Evolutionary conservation across 768 basidiomycete species (phyloP), one percentile per base, ranked within the genome.

Genomic region (Amanita fuliginea): DNA sequence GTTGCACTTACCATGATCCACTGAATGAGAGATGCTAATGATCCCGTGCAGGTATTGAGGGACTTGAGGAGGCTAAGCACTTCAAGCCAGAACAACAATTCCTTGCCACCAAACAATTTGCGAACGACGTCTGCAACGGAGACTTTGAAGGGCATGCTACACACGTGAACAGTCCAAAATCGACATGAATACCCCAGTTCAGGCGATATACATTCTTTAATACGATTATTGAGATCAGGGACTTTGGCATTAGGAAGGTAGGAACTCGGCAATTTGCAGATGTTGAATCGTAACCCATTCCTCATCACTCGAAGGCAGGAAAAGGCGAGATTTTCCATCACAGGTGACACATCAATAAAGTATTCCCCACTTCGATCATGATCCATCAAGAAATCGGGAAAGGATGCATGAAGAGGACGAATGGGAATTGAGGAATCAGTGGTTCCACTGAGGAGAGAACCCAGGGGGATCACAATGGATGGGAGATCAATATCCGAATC

Each of bases 401-500:
- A 67, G 2, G 67, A 68, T 10, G 62, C 57, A 50, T 69, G 67
- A 14, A 68, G 58, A 1, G 62, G 54, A 3, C 54, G 58, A 33
- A 67, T 56, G 7, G 56, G 57, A 9, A 42, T 42, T 2, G 32
- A 33, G 13, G 19, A 24, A 16, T 45, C 43, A 7, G 43, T 18
- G n/a, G 22, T 33, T 16, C 43, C 43, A 26, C 26, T 14, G 13
- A 45, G 43, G 11, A 45, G 32, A 14, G 43, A 10, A 33, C 19
- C 21, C 4, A 45, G 16, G 7, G 6, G 32, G 19, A 4, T 16
- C 39, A 40, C 33, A 34, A 34, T 9, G 8, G 33, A 34, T 3
- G 10, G 8, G 8, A 22, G 5, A 40, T 40, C 39, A 16, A 40
- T 40, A 34, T 40, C n/a, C n/a, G 39, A 16, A 40, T 18, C 39